Percentiles rank a stretch among this genome's conserved stretches.
Conservation (phyloP, 257 asterid species). For the Knoxia roxburghii region DNA sequence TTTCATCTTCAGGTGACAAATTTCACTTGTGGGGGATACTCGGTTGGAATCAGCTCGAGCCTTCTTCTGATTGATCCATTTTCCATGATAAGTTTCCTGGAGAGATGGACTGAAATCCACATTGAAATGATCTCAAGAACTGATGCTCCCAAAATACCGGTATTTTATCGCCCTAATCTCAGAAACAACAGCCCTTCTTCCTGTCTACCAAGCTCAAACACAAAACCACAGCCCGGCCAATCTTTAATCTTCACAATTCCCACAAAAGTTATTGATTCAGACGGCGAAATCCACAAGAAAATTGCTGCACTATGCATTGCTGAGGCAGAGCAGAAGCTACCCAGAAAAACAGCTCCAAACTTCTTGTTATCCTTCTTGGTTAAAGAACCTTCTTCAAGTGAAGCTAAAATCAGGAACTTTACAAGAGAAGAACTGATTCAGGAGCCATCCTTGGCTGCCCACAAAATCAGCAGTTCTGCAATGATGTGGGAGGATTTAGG, state of each 20-base stretch:
- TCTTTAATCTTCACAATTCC: slow-evolving; percentile 31
- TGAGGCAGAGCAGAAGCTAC: slow-evolving; percentile 31
- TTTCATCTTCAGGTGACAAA: slow-evolving; percentile 57
- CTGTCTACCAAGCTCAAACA: slow-evolving; percentile 21
- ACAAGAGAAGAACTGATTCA: slow-evolving; percentile 22
- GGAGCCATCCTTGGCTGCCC: not conserved
- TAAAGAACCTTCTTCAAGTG: slow-evolving; percentile 19
- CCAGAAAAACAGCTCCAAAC: slow-evolving; percentile 22
- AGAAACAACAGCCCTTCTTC: slow-evolving; percentile 21
- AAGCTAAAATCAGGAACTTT: slow-evolving; percentile 29
- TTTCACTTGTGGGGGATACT: slow-evolving; percentile 66
- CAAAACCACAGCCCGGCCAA: slow-evolving; percentile 16
- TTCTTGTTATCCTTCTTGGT: slow-evolving; percentile 28
- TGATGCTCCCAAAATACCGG: slow-evolving; percentile 29
- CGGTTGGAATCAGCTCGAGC: slow-evolving; percentile 71
- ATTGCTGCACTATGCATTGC: slow-evolving; percentile 37
- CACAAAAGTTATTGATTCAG: slow-evolving; percentile 1
- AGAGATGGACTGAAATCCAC: slow-evolving; percentile 46
- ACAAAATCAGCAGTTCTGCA: slow-evolving; percentile 16
- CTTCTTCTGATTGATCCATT: slow-evolving; percentile 55
- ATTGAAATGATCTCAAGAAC: slow-evolving; percentile 20
- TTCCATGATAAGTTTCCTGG: slow-evolving; percentile 38
- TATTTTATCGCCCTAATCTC: slow-evolving; percentile 38
- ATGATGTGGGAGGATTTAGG: slow-evolving; percentile 38
- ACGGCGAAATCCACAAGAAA: slow-evolving; percentile 24